phyloP scores from a whole-genome alignment of 2,329 filamentous ascomycete species.

The Cercospora sesami region DNA sequence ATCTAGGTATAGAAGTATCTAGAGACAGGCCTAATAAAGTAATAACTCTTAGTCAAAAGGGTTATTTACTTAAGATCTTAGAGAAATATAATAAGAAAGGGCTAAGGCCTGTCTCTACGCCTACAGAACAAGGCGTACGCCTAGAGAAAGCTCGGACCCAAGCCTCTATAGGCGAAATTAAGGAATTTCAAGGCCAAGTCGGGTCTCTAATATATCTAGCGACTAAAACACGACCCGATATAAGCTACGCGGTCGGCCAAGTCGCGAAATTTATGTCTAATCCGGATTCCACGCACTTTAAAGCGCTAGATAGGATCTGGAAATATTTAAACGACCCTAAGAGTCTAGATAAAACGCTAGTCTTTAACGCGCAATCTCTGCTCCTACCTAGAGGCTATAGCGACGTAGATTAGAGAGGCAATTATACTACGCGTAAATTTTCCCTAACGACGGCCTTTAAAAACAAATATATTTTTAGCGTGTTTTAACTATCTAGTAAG shows the following conservation, averaged over 20 bases:
- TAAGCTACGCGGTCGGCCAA: conserved; percentile 2
- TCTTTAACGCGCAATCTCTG: conserved; percentile 8
- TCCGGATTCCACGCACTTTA: conserved; percentile 9
- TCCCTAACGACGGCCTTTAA: too few species aligned
- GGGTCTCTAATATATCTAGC: conserved; percentile 10
- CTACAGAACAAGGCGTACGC: conserved; percentile 6
- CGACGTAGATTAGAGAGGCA: conserved; percentile 8
- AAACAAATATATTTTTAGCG: too few species aligned
- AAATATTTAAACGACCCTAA: conserved; percentile 16
- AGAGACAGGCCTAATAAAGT: conserved; percentile 11
- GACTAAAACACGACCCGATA: neutral
- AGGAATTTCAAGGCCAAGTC: conserved; percentile 9
- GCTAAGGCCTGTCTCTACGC: conserved; percentile 13
- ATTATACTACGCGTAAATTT: conserved; percentile 6
- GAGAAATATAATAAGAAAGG: conserved; percentile 15
- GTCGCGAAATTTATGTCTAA: conserved; percentile 13
- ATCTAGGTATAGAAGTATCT: conserved; percentile 13
- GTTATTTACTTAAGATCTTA: conserved; percentile 14
- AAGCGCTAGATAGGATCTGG: conserved; percentile 15
- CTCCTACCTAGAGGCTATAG: neutral
- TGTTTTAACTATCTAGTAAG: too few species aligned
- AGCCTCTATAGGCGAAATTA: conserved; percentile 7
- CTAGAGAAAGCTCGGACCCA: conserved; percentile 13
- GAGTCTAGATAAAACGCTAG: neutral
- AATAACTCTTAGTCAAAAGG: conserved; percentile 10